Conservation (phyloP, 2,329 filamentous ascomycete genomes). For the Diplodia sapinea region DNA sequence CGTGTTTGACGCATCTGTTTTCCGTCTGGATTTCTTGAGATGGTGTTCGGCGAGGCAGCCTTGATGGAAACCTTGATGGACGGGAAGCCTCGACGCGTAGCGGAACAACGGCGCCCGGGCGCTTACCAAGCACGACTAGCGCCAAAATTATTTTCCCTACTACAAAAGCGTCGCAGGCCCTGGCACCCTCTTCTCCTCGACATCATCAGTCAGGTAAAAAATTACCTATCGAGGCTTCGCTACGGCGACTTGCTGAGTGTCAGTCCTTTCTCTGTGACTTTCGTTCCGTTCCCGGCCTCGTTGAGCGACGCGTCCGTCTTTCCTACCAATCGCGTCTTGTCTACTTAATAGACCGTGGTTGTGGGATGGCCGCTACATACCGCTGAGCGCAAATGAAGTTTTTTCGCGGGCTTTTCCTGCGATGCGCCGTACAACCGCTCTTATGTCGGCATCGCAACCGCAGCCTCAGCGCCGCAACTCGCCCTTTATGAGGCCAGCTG, state of each 20-base stretch:
- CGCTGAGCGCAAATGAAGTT: slow-evolving; percentile 9
- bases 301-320: slow-evolving; percentile 47
- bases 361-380: slow-evolving; percentile 53
- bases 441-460: too few relatives aligned
- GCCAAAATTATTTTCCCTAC: neutral
- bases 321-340: slow-evolving; percentile 46
- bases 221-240: slow-evolving; percentile 50
- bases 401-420: neutral
- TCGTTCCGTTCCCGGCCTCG: slow-evolving; percentile 53
- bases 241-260: slow-evolving; percentile 51
- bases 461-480: neutral
- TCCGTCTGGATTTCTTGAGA: neutral
- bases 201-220: slow-evolving; percentile 48
- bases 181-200: slow-evolving; percentile 38
- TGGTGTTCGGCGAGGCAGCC: neutral
- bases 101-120: too few relatives aligned
- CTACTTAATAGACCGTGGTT: slow-evolving; percentile 51
- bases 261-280: slow-evolving; percentile 46
- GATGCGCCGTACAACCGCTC: too few relatives aligned
- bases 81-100: too few relatives aligned
- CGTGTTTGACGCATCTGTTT: neutral
- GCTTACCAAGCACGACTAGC: slow-evolving; percentile 13
- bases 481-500: neutral
- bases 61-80: too few relatives aligned
- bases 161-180: slow-evolving; percentile 18